These are phyloP conservation scores for Sugiyamaella floridensis DNA, from an alignment of 805 yeast species.

Conservation along the genomic window DNA sequence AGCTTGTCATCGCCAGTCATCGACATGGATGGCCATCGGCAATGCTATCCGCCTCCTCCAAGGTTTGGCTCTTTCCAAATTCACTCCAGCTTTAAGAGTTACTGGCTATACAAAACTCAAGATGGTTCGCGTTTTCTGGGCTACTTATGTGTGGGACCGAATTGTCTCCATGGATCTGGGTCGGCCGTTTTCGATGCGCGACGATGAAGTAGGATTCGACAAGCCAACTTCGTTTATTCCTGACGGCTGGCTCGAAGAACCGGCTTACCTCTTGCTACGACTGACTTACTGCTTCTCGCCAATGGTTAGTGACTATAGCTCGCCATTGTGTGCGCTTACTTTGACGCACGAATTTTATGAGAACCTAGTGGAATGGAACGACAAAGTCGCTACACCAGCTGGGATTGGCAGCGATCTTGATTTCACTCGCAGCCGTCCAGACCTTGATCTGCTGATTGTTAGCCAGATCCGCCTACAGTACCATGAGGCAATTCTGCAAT, in stretches of 20 bases:
- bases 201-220: constrained; percentile 32
- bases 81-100: constrained; percentile 6
- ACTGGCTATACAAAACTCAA: constrained; percentile 37
- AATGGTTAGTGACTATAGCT: constrained; percentile 12
- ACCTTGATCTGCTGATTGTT: constrained; percentile 15
- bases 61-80: constrained; percentile 40
- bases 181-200: constrained; percentile 34
- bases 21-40: constrained; percentile 38
- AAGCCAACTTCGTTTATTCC: constrained; percentile 21
- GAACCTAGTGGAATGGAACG: constrained; percentile 18
- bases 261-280: constrained; percentile 19
- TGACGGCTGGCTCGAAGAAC: constrained; percentile 45
- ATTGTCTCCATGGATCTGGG: constrained; percentile 49
- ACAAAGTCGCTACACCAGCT: constrained; percentile 13
- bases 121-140: constrained; percentile 48
- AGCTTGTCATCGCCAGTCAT: constrained; percentile 39
- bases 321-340: constrained; percentile 9
- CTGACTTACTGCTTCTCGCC: constrained; percentile 14
- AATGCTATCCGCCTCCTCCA: constrained; percentile 38
- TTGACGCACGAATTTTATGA: constrained; percentile 1
- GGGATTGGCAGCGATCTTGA: constrained; percentile 25
- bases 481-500: constrained; percentile 12
- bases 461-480: constrained; percentile 18
- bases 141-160: constrained; percentile 48
- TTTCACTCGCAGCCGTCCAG: constrained; percentile 16